phyloP scores from a whole-genome alignment of 1,139 yeast genomes.

The Nematodospora anomalae region DNA sequence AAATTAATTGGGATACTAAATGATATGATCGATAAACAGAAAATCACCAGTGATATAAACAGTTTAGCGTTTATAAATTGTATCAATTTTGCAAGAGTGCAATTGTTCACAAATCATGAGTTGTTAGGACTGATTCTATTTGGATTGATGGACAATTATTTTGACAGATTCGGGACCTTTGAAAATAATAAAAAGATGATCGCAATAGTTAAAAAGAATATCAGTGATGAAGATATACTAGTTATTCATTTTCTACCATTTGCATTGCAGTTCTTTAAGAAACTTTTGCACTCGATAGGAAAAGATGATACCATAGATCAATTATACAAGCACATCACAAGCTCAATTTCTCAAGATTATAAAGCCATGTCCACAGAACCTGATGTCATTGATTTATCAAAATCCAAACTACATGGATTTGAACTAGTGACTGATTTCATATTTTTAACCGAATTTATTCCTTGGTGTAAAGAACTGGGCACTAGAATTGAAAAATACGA shows the following conservation, averaged over 20 bases:
- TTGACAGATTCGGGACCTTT: conserved; percentile 30
- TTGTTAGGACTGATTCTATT: conserved; percentile 63
- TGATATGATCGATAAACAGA: conserved; percentile 67
- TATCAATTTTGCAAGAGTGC: conserved; percentile 58
- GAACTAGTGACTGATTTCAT: conserved; percentile 48
- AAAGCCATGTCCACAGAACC: conserved; percentile 14
- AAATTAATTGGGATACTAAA: conserved; percentile 52
- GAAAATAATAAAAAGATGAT: conserved; percentile 38
- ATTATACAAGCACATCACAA: conserved; percentile 28
- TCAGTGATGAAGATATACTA: conserved; percentile 62
- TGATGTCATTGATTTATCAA: conserved; percentile 46
- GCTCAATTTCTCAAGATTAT: conserved; percentile 24
- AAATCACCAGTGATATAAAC: conserved; percentile 39
- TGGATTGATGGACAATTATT: conserved; percentile 45
- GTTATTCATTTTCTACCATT: conserved; percentile 67
- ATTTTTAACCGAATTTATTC: conserved; percentile 63
- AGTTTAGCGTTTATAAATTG: conserved; percentile 54
- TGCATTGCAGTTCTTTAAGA: conserved; percentile 45
- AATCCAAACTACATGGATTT: conserved; percentile 57
- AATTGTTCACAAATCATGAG: conserved; percentile 69
- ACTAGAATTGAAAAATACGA: conserved; percentile 51
- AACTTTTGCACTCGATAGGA: conserved; percentile 17
- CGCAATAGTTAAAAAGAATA: conserved; percentile 28
- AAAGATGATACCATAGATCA: conserved; percentile 24
- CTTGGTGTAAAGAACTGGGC: conserved; percentile 62